phyloP scores from a whole-genome alignment of 345 rosid species.

The Excoecaria cochinchinensis region DNA sequence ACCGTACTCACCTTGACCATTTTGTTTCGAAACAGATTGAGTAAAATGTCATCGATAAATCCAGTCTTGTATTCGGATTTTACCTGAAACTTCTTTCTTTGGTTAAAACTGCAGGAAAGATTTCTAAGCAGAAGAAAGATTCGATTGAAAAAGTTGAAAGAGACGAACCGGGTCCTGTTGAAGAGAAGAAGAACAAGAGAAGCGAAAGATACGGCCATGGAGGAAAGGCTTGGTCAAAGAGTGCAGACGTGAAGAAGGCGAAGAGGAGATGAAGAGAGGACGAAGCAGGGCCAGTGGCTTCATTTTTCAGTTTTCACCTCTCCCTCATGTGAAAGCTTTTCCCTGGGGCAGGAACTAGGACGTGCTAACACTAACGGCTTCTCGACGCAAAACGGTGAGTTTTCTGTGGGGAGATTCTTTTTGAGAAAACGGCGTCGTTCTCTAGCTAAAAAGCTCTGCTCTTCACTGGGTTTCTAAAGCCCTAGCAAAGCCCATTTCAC shows the following conservation, averaged over 20 bases:
- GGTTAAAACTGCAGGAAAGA: neutral
- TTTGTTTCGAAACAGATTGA: conserved; percentile 63
- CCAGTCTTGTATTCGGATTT: conserved; percentile 49
- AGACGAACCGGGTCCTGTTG: conserved; percentile 31
- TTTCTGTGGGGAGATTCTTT: neutral
- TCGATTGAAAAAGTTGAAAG: neutral
- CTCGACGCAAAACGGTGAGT: neutral
- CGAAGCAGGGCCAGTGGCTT: conserved; percentile 31
- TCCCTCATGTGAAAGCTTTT: neutral
- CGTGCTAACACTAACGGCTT: neutral
- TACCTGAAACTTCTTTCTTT: conserved; percentile 24
- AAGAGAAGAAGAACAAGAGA: conserved; percentile 34
- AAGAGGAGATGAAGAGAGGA: conserved; percentile 20
- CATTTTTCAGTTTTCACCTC: conserved; percentile 20
- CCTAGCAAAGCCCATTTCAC: conserved; percentile 9
- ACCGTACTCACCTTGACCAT: conserved; percentile 54
- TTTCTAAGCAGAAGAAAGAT: neutral
- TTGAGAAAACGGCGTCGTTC: neutral
- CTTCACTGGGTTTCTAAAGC: conserved; percentile 5
- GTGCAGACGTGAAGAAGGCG: conserved; percentile 14
- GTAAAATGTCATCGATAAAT: conserved; percentile 54
- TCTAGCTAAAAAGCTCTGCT: neutral
- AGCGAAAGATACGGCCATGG: conserved; percentile 15
- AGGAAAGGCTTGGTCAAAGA: conserved; percentile 8
- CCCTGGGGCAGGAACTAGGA: neutral